Evolutionary conservation across 768 basidiomycete genomes (phyloP).

Genomic region (Pleurotus djamor): DNA sequence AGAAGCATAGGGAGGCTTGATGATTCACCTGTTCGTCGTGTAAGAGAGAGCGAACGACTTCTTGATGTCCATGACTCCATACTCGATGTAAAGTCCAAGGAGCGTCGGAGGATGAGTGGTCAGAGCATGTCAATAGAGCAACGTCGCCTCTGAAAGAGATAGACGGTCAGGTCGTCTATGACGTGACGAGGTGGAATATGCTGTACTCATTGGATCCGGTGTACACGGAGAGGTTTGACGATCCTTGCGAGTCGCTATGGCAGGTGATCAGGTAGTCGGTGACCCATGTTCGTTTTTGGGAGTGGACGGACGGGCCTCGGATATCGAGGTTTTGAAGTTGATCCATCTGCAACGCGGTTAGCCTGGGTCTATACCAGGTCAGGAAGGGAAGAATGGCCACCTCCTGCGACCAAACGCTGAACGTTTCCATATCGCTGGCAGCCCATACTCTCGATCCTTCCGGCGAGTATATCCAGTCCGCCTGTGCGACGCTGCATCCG

Average conservation of each 20-base stretch:
- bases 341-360: constrained; percentile 48
- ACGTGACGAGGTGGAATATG: not conserved
- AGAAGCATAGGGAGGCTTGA: not conserved
- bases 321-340: constrained; percentile 56
- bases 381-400: constrained; percentile 29
- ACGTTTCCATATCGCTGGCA: constrained; percentile 93
- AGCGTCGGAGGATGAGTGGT: constrained; percentile 30
- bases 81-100: constrained; percentile 46
- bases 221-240: constrained; percentile 50
- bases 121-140: constrained; percentile 46
- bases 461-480: constrained; percentile 55
- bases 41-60: constrained; percentile 52
- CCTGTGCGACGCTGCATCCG: constrained; percentile 79
- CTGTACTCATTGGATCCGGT: constrained; percentile 75
- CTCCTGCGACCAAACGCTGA: constrained; percentile 80
- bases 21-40: constrained; percentile 52
- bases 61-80: constrained; percentile 56
- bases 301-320: constrained; percentile 61
- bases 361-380: not conserved
- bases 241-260: constrained; percentile 25
- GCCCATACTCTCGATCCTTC: constrained; percentile 63
- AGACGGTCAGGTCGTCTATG: not conserved
- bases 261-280: constrained; percentile 74
- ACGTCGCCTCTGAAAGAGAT: constrained; percentile 49
- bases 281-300: constrained; percentile 60